Percentiles rank a stretch among this genome's conserved stretches.
These are phyloP conservation scores for Flueggea neowawraea DNA, from an alignment of 441 rosid genomes.

Conservation along the genomic window DNA sequence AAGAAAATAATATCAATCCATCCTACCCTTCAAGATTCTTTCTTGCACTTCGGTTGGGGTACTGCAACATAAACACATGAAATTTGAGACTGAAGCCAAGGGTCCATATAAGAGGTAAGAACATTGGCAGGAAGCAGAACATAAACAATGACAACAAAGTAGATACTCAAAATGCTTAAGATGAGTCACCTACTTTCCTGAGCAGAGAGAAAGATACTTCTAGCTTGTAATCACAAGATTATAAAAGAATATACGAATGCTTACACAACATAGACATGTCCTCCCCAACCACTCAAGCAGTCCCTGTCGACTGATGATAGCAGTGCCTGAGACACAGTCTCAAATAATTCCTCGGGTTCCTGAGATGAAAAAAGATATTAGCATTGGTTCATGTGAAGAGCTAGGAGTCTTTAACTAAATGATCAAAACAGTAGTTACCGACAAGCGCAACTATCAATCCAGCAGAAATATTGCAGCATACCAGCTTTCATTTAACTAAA, in stretches of 20 bases:
- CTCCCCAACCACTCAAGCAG: slow-evolving; percentile 99
- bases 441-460: no score
- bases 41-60: slow-evolving; percentile 85
- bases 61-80: slow-evolving; percentile 37
- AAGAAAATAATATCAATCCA: slow-evolving; percentile 49
- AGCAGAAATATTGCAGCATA: no score
- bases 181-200: neutral
- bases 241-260: slow-evolving; percentile 19
- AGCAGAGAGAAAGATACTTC: neutral
- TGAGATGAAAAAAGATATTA: slow-evolving; percentile 26
- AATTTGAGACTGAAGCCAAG: neutral
- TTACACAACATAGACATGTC: slow-evolving; percentile 95
- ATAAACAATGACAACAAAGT: no score
- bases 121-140: no score
- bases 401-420: no score
- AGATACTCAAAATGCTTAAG: no score
- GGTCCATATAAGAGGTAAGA: no score
- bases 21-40: slow-evolving; percentile 90
- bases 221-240: neutral
- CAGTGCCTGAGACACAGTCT: slow-evolving; percentile 86
- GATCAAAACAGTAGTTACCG: no score
- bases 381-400: neutral
- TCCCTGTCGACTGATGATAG: slow-evolving; percentile 92
- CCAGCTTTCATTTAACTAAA: neutral
- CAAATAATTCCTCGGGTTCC: slow-evolving; percentile 92